A percentile compares a stretch with the other conserved stretches of the same genome.
Conservation (phyloP, 306 rosid genomes). For the Castanopsis chinensis region DNA sequence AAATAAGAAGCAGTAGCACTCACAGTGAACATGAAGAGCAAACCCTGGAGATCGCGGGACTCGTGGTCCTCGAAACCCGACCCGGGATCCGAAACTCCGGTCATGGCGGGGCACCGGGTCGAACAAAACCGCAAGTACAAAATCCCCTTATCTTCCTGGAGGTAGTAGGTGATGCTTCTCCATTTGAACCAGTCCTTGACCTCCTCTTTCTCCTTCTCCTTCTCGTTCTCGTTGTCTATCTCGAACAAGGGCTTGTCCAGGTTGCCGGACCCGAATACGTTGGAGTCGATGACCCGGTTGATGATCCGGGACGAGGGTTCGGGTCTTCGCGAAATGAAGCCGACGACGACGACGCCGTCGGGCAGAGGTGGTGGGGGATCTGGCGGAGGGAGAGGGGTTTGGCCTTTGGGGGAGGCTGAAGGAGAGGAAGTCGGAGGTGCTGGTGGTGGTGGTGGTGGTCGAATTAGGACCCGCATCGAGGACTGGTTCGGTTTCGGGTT, state of each 20-base stretch:
- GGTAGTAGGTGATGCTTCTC: conserved; percentile 67
- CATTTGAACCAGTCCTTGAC: conserved; percentile 61
- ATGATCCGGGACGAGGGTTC: conserved; percentile 60
- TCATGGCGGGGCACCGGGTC: conserved; percentile 25
- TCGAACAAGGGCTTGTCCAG: conserved; percentile 42
- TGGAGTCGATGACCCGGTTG: conserved; percentile 74
- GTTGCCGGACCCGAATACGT: conserved; percentile 74
- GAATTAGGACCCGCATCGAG: conserved; percentile 66
- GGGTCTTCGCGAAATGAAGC: conserved; percentile 57
- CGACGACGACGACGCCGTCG: conserved; percentile 76
- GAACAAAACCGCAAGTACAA: conserved; percentile 59
- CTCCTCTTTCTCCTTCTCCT: conserved; percentile 57
- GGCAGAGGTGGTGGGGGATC: conserved; percentile 22
- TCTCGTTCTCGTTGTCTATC: conserved; percentile 48
- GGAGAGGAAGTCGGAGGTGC: conserved; percentile 23
- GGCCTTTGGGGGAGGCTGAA: conserved; percentile 38
- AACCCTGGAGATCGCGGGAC: conserved; percentile 72
- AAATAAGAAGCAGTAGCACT: conserved; percentile 22
- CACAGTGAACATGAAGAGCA: conserved; percentile 94
- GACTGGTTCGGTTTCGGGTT: conserved; percentile 33
- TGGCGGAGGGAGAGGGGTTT: conserved; percentile 23
- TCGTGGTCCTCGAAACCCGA: conserved; percentile 64
- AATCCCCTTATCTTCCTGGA: conserved; percentile 62
- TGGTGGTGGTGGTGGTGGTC: conserved; percentile 50
- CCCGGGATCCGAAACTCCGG: conserved; percentile 25